These are phyloP conservation scores for Aureobasidium sp. DNA, from an alignment of 2,329 filamentous ascomycete species.

Conservation along the genomic window DNA sequence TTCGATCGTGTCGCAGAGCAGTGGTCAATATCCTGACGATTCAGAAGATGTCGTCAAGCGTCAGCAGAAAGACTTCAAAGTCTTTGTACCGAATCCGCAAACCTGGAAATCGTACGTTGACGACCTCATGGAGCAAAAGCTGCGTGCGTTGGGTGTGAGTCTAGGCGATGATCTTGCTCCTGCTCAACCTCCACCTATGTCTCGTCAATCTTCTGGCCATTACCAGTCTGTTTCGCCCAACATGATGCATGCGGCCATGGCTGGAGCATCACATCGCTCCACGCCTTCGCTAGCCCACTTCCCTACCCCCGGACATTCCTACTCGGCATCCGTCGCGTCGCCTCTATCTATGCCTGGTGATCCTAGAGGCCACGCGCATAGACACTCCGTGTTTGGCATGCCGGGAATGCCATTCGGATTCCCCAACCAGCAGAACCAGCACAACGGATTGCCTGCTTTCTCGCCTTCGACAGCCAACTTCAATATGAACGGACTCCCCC, in stretches of 20 bases:
- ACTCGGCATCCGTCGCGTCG: conserved; percentile 59
- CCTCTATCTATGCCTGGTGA: conserved; percentile 58
- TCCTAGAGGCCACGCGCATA: conserved; percentile 51
- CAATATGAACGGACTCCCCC: conserved; percentile 24
- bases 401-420: conserved; percentile 54
- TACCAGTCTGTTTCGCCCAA: conserved; percentile 70
- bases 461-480: conserved; percentile 26
- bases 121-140: conserved; percentile 79
- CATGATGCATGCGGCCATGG: conserved; percentile 49
- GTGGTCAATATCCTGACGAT: conserved; percentile 57
- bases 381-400: conserved; percentile 58
- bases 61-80: conserved; percentile 44
- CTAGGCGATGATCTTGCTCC: conserved; percentile 60
- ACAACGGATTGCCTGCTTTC: conserved; percentile 38
- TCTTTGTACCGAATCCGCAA: conserved; percentile 62
- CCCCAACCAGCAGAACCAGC: conserved; percentile 51
- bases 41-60: conserved; percentile 51
- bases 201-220: conserved; percentile 62
- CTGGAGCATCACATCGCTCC: conserved; percentile 14
- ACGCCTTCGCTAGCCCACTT: conserved; percentile 43
- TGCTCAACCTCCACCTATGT: conserved; percentile 48
- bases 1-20: conserved; percentile 46
- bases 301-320: conserved; percentile 36
- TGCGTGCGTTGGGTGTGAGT: conserved; percentile 82
- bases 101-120: conserved; percentile 73